These are phyloP conservation scores for Castanopsis chinensis DNA, from an alignment of 306 rosid species.

Conservation along the genomic window DNA sequence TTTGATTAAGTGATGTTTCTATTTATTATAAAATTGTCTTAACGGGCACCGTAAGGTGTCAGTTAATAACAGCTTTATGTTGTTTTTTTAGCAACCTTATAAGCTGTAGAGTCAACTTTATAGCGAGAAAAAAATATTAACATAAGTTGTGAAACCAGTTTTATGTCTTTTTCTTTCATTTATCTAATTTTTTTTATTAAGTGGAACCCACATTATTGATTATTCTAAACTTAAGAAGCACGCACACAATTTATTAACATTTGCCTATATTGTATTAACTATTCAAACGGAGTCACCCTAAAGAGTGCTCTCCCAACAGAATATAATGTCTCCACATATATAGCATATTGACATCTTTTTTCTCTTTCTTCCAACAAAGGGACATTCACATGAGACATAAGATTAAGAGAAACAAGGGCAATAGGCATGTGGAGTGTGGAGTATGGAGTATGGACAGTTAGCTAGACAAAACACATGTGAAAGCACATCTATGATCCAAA, in stretches of 20 bases:
- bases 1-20: no score
- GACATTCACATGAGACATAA: not conserved
- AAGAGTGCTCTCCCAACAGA: no score
- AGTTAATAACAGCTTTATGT: fast-evolving
- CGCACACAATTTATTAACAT: fast-evolving
- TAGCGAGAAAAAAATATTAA: fast-evolving
- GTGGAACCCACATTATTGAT: fast-evolving
- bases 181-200: no score
- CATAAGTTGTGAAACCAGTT: fast-evolving
- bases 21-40: no score
- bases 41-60: fast-evolving
- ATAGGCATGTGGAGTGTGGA: not conserved
- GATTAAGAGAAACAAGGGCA: not conserved
- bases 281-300: no score
- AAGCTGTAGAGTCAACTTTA: fast-evolving
- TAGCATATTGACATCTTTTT: no score
- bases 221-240: no score
- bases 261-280: no score
- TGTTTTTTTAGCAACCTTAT: no score
- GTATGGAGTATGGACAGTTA: not conserved
- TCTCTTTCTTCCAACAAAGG: not conserved
- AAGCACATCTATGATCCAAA: not conserved
- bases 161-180: no score
- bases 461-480: not conserved
- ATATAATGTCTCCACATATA: no score